Evolutionary conservation across 2,329 filamentous ascomycete species (phyloP).

Genomic region (Diaporthe ilicicola): DNA sequence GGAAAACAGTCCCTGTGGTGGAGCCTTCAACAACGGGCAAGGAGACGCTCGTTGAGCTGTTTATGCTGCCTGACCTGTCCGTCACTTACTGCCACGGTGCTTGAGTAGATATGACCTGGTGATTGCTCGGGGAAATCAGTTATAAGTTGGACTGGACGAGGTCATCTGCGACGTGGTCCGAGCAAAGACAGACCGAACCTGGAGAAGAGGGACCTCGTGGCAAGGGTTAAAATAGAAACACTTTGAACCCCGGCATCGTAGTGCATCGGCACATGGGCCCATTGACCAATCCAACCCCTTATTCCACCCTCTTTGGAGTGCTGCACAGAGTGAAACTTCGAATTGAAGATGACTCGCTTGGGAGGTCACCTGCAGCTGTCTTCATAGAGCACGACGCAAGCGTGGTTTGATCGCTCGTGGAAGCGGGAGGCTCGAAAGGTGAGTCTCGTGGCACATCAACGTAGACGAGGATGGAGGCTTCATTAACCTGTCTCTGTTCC

Average conservation of each 20-base stretch:
- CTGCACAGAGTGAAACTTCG: slow-evolving; percentile 2
- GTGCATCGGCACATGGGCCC: not conserved
- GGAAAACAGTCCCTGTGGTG: not conserved
- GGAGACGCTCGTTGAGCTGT: not conserved
- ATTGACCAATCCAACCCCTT: slow-evolving; percentile 26
- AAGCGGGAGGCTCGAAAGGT: not conserved
- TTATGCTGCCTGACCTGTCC: not conserved
- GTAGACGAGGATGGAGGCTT: not conserved
- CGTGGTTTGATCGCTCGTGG: not conserved
- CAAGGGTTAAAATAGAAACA: slow-evolving; percentile 29
- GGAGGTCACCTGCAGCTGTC: not conserved
- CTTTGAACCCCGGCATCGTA: slow-evolving; percentile 20
- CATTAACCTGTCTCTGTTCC: slow-evolving; percentile 10
- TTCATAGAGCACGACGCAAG: not conserved
- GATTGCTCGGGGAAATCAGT: not conserved
- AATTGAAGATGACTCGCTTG: slow-evolving; percentile 6
- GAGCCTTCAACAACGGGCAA: not conserved
- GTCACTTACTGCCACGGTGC: not conserved
- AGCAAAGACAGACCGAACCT: not conserved
- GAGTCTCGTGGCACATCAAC: not conserved
- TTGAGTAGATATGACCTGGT: not conserved
- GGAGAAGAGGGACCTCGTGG: not conserved
- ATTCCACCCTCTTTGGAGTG: not conserved
- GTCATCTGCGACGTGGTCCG: not conserved
- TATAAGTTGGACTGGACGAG: not conserved